A percentile compares a stretch with the other conserved stretches of the same genome.
Evolutionary conservation across 2,329 filamentous ascomycete species (phyloP).

Genomic region (Pseudogymnoascus sp.): DNA sequence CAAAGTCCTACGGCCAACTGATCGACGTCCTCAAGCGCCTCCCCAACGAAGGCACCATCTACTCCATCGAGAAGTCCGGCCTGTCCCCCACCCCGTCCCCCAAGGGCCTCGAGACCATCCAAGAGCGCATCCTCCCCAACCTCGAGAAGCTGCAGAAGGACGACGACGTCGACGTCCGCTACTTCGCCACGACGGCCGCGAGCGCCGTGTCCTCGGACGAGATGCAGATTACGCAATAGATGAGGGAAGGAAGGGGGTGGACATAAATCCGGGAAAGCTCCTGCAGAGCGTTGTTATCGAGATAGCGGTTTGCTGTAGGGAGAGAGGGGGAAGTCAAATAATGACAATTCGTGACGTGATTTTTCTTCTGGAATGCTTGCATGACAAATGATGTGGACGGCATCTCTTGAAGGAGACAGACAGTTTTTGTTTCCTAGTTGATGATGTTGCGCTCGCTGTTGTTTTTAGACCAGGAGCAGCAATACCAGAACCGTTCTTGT

Average conservation of each 20-base stretch:
- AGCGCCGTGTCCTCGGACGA: conserved; percentile 42
- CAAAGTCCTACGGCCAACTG: conserved; percentile 89
- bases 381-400: conserved; percentile 7
- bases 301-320: conserved; percentile 15
- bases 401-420: neutral
- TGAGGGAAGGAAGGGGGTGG: conserved; percentile 12
- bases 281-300: conserved; percentile 12
- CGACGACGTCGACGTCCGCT: conserved; percentile 95
- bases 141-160: conserved; percentile 94
- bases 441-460: conserved; percentile 15
- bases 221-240: conserved; percentile 45
- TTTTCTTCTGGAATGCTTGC: conserved; percentile 9
- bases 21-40: conserved; percentile 88
- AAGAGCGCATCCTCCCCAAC: conserved; percentile 79
- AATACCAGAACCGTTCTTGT: conserved; percentile 25
- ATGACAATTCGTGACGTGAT: conserved; percentile 17
- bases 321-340: conserved; percentile 5
- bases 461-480: conserved; percentile 28
- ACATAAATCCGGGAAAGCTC: conserved; percentile 12
- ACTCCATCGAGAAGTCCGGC: conserved; percentile 75
- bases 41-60: conserved; percentile 79
- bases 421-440: conserved; percentile 7
- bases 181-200: conserved; percentile 88
- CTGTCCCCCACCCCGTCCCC: conserved; percentile 55
- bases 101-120: conserved; percentile 71